Percentiles rank a stretch among this genome's conserved stretches.
Conservation (phyloP, 108 stramenopile genomes). For the Fragilaria crotonensis region DNA sequence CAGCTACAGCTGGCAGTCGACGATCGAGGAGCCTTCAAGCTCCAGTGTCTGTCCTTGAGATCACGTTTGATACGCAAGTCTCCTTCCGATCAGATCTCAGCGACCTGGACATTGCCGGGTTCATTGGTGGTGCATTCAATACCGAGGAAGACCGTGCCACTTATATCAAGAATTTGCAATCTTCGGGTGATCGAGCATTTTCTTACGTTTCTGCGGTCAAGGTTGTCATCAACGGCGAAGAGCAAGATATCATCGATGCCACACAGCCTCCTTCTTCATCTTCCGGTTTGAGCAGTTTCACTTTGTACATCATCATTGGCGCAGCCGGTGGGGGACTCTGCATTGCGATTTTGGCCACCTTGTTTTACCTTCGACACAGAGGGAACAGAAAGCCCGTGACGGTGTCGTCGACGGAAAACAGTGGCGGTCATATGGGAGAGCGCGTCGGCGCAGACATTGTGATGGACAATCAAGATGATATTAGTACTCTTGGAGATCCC, state of each 20-base stretch:
- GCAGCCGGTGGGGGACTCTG: slow-evolving; percentile 26
- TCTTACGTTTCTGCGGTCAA: neutral
- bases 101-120: slow-evolving; percentile 11
- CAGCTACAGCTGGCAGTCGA: neutral
- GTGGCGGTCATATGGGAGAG: neutral
- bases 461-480: slow-evolving; percentile 68
- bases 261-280: neutral
- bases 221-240: slow-evolving; percentile 6
- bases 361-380: neutral
- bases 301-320: slow-evolving; percentile 21
- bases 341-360: slow-evolving; percentile 16
- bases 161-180: slow-evolving; percentile 18
- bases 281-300: neutral
- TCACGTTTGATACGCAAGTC: slow-evolving; percentile 14
- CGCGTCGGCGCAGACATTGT: slow-evolving; percentile 24
- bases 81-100: slow-evolving; percentile 8
- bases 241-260: neutral
- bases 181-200: slow-evolving; percentile 6
- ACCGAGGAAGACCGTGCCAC: slow-evolving; percentile 3
- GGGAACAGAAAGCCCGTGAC: slow-evolving; percentile 1
- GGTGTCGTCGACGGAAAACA: neutral
- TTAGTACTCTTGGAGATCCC: slow-evolving; percentile 78
- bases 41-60: neutral
- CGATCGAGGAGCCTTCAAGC: too few species aligned
- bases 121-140: slow-evolving; percentile 25